These are phyloP conservation scores for Uronychia setigera DNA, from an alignment of 73 alveolate species.

Conservation along the genomic window DNA sequence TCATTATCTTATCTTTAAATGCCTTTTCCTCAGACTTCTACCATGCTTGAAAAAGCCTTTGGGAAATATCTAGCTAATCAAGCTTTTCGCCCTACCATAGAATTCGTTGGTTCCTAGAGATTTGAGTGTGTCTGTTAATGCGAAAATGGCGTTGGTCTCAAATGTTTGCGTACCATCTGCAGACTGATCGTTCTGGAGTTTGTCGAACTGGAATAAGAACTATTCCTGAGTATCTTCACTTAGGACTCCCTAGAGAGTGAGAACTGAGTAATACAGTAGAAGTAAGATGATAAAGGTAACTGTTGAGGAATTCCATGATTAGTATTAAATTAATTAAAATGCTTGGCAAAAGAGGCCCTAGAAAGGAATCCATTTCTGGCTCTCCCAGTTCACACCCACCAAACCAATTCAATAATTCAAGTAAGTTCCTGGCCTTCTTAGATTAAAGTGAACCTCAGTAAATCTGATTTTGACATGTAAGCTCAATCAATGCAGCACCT, in stretches of 20 bases:
- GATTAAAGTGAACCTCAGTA: background rate
- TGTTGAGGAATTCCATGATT: background rate
- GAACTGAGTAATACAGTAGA: background rate
- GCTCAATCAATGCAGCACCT: background rate
- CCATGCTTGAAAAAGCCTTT: background rate
- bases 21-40: background rate
- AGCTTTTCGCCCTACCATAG: slow-evolving; percentile 1
- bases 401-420: background rate
- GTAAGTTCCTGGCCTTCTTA: background rate
- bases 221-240: background rate
- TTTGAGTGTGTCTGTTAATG: background rate
- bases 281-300: background rate
- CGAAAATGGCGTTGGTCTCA: background rate
- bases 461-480: background rate
- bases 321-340: no score
- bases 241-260: background rate
- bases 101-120: background rate
- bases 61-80: background rate
- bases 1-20: background rate
- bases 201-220: background rate
- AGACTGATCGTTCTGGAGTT: background rate
- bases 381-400: background rate
- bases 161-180: background rate
- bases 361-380: background rate
- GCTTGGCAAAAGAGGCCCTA: background rate